phyloP scores from a whole-genome alignment of 768 basidiomycete species.

The Lentinula sp. region DNA sequence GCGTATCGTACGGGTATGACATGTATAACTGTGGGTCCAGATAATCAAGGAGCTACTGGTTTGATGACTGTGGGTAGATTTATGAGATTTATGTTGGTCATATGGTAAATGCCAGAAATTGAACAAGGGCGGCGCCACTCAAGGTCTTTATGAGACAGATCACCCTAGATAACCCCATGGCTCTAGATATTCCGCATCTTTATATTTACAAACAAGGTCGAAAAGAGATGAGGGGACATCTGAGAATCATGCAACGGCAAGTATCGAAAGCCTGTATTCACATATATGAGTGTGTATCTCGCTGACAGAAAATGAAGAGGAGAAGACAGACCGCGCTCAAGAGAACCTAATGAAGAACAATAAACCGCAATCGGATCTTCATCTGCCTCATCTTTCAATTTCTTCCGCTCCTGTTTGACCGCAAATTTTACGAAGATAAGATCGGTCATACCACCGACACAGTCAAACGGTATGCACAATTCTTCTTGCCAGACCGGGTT shows the following conservation, averaged over 20 bases:
- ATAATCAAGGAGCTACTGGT: background rate
- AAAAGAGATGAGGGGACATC: conserved; percentile 85
- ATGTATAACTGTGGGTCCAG: background rate
- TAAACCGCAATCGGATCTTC: conserved; percentile 68
- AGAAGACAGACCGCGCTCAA: conserved; percentile 45
- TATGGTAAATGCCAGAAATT: background rate
- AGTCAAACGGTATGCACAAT: conserved; percentile 68
- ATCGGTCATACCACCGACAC: conserved; percentile 68
- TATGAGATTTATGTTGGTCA: background rate
- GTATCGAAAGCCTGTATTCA: conserved; percentile 72
- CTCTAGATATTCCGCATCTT: conserved; percentile 13
- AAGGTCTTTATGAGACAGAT: background rate
- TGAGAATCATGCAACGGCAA: conserved; percentile 86
- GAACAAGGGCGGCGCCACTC: too few relatives aligned
- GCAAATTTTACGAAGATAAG: conserved; percentile 81
- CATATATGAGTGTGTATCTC: background rate
- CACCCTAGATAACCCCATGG: background rate
- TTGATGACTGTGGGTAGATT: background rate
- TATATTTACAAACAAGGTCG: conserved; percentile 83
- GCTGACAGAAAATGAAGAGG: background rate
- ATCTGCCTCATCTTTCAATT: conserved; percentile 36
- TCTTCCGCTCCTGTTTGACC: conserved; percentile 51
- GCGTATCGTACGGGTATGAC: background rate
- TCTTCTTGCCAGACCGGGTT: conserved; percentile 85
- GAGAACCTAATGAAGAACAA: conserved; percentile 64